These are phyloP conservation scores for Onygenales sp. DNA, from an alignment of 2,329 filamentous ascomycete species.

Conservation along the genomic window DNA sequence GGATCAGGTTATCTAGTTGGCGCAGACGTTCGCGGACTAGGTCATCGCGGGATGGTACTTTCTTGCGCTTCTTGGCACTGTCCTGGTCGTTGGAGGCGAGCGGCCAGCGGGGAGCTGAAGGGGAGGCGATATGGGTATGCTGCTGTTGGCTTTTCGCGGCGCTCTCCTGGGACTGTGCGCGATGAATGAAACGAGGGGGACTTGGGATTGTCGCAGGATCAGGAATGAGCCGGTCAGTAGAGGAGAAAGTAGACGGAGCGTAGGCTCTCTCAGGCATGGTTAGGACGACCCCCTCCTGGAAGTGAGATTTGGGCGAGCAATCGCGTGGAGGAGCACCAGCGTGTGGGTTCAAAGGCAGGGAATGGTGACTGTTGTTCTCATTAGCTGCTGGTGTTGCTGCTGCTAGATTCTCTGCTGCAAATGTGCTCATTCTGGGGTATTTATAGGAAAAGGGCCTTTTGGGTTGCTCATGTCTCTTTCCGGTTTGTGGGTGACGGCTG, in stretches of 20 bases:
- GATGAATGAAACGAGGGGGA: background rate
- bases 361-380: constrained; percentile 9
- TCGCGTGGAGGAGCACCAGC: constrained; percentile 1
- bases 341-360: constrained; percentile 3
- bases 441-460: constrained; percentile 1
- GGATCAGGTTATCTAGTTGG: background rate
- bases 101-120: background rate
- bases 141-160: background rate
- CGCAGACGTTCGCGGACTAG: constrained; percentile 4
- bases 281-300: background rate
- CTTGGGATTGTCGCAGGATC: background rate
- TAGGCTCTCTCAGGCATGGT: constrained; percentile 2
- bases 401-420: background rate
- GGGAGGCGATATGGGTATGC: background rate
- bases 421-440: background rate
- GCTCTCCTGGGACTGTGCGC: too few species aligned
- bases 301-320: background rate
- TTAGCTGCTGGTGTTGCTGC: constrained; percentile 6
- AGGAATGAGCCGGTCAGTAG: background rate
- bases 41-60: constrained; percentile 1
- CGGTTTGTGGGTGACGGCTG: background rate
- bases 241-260: background rate
- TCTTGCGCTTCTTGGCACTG: background rate
- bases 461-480: background rate
- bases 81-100: background rate